Evolutionary conservation across 495 filamentous ascomycete species (phyloP), one percentile per base, ranked within the genome.

Genomic region (Aspergillus bertholletiae): DNA sequence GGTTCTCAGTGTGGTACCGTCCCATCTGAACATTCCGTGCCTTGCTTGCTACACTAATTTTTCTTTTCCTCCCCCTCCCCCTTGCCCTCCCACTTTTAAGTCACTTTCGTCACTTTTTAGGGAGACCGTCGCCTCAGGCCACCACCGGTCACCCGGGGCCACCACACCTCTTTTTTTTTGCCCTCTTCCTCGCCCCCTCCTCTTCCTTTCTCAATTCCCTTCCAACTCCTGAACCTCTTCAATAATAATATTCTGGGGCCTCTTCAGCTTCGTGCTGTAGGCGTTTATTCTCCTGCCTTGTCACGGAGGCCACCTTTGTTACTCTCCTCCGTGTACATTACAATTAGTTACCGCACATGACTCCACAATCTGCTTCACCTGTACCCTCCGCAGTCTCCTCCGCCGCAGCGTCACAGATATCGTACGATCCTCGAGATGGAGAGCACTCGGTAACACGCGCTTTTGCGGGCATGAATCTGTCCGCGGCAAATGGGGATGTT

Each of bases 371-470:
- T 53, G 50, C 57, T 53, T 78, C 74, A 53, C 72, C 74, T 67
- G 70, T 65, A 60, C 70, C 73, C 55, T 76, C 74, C 61, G 64
- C 74, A 66, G 63, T 75, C 65, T 74, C 74, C 54, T 77, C 74
- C 46, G 64, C 72, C 54, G 68, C 73, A 53, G 60, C 70, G 34
- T 75, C 73, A 51, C 67, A 70, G 63, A 65, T 74, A 46, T 75
- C 65, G 22, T 59, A 62, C 62, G 69, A 75, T 54, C 61, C 57
- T 51, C 64, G 65, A 58, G 68, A 76, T 76, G 72, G 72, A 67
- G 73, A 76, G 40, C 61, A 63, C 58, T 62, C 71, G 72, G 69
- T 76, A 72, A 74, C 71, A 72, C 69, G 69, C 35, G 71, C 73
- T 63, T 44, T 76, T n/a, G 71, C 71, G 68, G 74, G 70, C 72